These are phyloP conservation scores for Fusarium protoensiforme DNA, from an alignment of 2,329 filamentous ascomycete genomes.

Conservation along the genomic window DNA sequence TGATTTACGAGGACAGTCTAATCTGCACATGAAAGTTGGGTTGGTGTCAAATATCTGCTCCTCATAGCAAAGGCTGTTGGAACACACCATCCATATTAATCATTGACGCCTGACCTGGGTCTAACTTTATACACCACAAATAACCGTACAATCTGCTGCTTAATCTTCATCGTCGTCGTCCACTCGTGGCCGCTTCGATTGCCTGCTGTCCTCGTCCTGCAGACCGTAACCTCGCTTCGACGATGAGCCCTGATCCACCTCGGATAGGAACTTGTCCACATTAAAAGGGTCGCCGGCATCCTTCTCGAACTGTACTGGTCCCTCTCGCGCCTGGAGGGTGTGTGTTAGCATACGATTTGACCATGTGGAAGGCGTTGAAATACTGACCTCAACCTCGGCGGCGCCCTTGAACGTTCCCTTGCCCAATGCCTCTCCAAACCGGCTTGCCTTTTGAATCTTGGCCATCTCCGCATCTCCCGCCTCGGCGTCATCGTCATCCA, in stretches of 20 bases:
- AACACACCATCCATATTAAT: constrained; percentile 10
- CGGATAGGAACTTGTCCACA: constrained; percentile 91
- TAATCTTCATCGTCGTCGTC: constrained; percentile 67
- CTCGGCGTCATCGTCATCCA: constrained; percentile 82
- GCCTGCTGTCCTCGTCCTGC: constrained; percentile 70
- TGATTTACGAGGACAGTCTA: neutral
- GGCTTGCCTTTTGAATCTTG: constrained; percentile 84
- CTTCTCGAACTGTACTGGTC: constrained; percentile 96
- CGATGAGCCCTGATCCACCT: constrained; percentile 73
- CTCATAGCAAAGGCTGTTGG: neutral
- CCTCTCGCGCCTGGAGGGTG: constrained; percentile 74
- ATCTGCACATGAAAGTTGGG: neutral
- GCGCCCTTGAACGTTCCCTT: constrained; percentile 92
- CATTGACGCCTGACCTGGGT: constrained; percentile 36
- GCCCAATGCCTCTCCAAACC: constrained; percentile 88
- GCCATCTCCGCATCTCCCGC: constrained; percentile 86
- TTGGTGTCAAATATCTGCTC: neutral
- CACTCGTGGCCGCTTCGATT: constrained; percentile 79
- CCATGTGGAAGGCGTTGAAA: neutral
- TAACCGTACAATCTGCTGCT: constrained; percentile 12
- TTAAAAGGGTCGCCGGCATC: constrained; percentile 89
- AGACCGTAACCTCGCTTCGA: constrained; percentile 82
- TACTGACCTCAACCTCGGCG: constrained; percentile 79
- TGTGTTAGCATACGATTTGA: constrained; percentile 44
- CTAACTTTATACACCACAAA: constrained; percentile 36